Percentiles rank a stretch among this genome's conserved stretches.
These are phyloP conservation scores for Ascosphaera pollenicola DNA, from an alignment of 2,329 filamentous ascomycete genomes.

Conservation along the genomic window DNA sequence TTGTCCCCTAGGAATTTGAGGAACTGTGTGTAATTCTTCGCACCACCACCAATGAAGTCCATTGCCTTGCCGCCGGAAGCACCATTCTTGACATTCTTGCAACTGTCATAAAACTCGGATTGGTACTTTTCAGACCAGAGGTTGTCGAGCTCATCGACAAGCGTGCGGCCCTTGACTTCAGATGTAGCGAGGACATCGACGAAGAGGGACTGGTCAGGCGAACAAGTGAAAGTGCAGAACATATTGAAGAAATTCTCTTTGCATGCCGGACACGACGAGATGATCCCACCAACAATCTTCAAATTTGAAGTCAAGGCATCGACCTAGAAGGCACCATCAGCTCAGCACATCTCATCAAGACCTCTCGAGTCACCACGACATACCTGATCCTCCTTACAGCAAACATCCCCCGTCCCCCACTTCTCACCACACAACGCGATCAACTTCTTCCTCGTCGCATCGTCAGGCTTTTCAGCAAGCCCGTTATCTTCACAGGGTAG, in stretches of 20 bases:
- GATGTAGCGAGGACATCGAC: conserved; percentile 69
- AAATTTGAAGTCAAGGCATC: conserved; percentile 64
- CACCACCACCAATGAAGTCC: conserved; percentile 86
- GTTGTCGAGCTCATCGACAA: conserved; percentile 84
- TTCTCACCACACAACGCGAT: conserved; percentile 69
- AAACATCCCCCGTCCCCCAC: conserved; percentile 68
- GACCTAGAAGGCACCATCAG: conserved; percentile 28
- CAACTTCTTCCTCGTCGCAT: conserved; percentile 50
- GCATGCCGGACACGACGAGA: conserved; percentile 87
- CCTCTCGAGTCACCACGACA: conserved; percentile 5
- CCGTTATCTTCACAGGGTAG: conserved; percentile 87
- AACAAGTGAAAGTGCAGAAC: conserved; percentile 97
- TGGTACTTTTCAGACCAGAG: conserved; percentile 69
- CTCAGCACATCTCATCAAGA: background rate
- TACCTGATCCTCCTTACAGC: conserved; percentile 61
- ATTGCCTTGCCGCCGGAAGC: conserved; percentile 86
- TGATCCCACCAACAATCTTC: conserved; percentile 66
- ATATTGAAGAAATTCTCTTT: conserved; percentile 97
- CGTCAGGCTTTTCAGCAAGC: conserved; percentile 50
- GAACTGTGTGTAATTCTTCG: conserved; percentile 70
- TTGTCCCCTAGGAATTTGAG: conserved; percentile 86
- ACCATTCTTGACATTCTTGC: conserved; percentile 97
- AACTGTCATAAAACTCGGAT: conserved; percentile 80
- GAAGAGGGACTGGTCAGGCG: conserved; percentile 86
- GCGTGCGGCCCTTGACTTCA: conserved; percentile 29